phyloP scores from a whole-genome alignment of 163 green algal species.

The Volvox carteri region DNA sequence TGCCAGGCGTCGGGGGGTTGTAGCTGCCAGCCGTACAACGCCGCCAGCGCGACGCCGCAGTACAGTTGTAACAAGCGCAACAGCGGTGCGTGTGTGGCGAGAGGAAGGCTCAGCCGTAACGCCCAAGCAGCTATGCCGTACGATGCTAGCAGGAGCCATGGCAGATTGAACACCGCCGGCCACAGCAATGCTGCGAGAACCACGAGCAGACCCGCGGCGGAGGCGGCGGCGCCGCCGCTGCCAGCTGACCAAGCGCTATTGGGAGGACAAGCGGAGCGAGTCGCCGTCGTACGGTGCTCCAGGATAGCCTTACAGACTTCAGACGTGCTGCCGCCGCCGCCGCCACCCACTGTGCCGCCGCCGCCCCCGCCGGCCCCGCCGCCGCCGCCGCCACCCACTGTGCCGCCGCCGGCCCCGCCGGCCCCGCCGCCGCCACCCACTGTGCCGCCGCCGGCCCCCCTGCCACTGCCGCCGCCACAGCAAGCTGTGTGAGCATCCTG shows the following conservation, averaged over 20 bases:
- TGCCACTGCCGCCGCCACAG: neutral
- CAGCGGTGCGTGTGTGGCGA: neutral
- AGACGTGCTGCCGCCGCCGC: neutral
- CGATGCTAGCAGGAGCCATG: slow-evolving; percentile 50
- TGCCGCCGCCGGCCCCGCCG: neutral
- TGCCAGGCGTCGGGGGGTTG: neutral
- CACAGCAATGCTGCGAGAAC: slow-evolving; percentile 49
- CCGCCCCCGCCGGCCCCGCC: neutral
- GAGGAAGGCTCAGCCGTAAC: neutral
- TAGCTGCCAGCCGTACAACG: slow-evolving; percentile 58
- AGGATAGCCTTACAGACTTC: neutral
- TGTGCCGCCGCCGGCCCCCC: neutral
- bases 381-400: neutral
- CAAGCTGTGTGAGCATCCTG: slow-evolving; percentile 29
- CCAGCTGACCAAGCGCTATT: neutral
- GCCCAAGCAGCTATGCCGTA: slow-evolving; percentile 38
- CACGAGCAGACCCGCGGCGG: neutral
- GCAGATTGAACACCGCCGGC: slow-evolving; percentile 52
- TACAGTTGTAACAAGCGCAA: slow-evolving; percentile 54
- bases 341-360: neutral
- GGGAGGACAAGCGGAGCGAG: neutral
- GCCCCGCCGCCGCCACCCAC: neutral
- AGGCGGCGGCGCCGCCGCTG: neutral
- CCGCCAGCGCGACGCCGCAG: slow-evolving; percentile 33
- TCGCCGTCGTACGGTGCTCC: neutral